Base-by-base conservation (phyloP, 306 rosid genomes). In the Quercus ilex region DNA sequence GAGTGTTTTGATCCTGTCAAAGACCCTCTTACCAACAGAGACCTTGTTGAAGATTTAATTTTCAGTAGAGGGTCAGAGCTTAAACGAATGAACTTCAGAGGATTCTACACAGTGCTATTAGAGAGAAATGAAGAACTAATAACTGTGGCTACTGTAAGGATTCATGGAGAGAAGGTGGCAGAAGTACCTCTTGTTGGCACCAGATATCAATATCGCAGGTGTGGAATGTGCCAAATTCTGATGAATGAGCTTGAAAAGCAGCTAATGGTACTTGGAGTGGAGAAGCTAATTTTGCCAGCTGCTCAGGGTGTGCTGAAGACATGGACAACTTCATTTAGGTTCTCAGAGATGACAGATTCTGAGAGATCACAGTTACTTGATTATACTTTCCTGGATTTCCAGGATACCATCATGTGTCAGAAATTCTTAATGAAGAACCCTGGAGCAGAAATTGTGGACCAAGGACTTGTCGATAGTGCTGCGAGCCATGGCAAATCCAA, bases 161-260 rank as follows among this genome's bases (percentile, higher is more conserved):
- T 92, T 2, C 77, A 38, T 72, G 90, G 90, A 1, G 49, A 79
- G 11, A 83, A 65, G 68, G 83, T 92, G 46, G 90, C 90, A 2
- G 96, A 94, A 74, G 77, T 94, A 21, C 96, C 95, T 13, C 89
- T 94, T 3, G 88, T 94, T 14, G 95, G 81, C 5, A 94, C 98
- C 1, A 80, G 78, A 25, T 68, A 52, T 49, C 77, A 70, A n/a
- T 63, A 74, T 74, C 83, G 96, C 12, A 69, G 79, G n/a, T 79
- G 0, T 1, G 96, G 97, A 21, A 82, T 93, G 97, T 89, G 98
- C 35, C n/a, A 82, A 0, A 14, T 78, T 5, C 41, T 89, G 89
- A 88, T 93, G 91, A 25, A 74, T 11, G 90, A 81, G 87, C 90
- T 93, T 41, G 90, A 92, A 77, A 80, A 70, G 18, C 79, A 64